Evolutionary conservation across 2,329 filamentous ascomycete species (phyloP).

Genomic region (Lachnellula occidentalis): DNA sequence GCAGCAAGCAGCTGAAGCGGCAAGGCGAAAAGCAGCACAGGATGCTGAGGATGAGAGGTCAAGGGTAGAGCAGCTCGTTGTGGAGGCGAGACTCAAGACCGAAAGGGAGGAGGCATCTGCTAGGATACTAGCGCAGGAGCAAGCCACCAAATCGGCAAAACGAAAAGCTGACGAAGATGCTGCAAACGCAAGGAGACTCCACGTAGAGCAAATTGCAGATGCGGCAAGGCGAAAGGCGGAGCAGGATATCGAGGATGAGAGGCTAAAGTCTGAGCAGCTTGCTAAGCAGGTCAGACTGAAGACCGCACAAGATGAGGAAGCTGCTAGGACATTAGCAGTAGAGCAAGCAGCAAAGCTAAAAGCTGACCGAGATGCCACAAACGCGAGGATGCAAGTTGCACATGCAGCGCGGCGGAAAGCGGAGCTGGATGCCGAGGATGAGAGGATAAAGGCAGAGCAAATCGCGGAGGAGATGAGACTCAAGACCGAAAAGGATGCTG

Average conservation of each 20-base stretch:
- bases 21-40: slow-evolving; percentile 1
- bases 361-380: not conserved
- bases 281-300: not conserved
- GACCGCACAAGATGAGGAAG: not conserved
- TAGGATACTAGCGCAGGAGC: not conserved
- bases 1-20: not conserved
- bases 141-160: slow-evolving; percentile 1
- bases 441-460: not conserved
- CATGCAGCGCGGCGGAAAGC: slow-evolving; percentile 1
- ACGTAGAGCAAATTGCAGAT: not conserved
- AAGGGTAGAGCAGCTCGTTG: not conserved
- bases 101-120: not conserved
- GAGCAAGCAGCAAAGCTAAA: slow-evolving; percentile 1
- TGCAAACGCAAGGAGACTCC: not conserved
- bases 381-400: not conserved
- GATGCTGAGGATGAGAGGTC: slow-evolving; percentile 4
- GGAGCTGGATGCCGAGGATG: slow-evolving; percentile 5
- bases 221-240: slow-evolving; percentile 1
- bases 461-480: not conserved
- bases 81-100: not conserved
- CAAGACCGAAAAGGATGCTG: not conserved
- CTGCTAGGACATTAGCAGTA: not conserved
- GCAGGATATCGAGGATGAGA: slow-evolving; percentile 4
- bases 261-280: not conserved
- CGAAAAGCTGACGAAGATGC: not conserved